These are phyloP conservation scores for Penicillium cosmopolitanum DNA, from an alignment of 495 filamentous ascomycete species.

Conservation along the genomic window DNA sequence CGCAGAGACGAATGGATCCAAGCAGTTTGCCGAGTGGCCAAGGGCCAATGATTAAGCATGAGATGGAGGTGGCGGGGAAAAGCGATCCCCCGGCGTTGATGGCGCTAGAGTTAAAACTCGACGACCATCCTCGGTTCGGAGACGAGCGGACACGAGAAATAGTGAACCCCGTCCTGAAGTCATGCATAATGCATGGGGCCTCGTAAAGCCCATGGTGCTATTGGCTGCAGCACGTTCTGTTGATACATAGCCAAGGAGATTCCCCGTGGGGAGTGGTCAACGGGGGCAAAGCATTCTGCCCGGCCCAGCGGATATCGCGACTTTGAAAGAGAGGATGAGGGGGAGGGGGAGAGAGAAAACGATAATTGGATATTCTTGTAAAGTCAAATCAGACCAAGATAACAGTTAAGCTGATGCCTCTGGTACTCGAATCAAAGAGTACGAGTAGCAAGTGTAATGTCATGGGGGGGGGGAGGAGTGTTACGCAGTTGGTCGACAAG, in stretches of 20 bases:
- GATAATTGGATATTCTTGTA: background rate
- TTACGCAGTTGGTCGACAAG: background rate
- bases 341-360: background rate
- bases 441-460: background rate
- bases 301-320: conserved; percentile 8
- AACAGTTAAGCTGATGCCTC: background rate
- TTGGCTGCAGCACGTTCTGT: conserved; percentile 9
- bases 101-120: background rate
- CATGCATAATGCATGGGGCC: background rate
- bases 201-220: conserved; percentile 4
- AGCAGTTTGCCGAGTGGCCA: conserved; percentile 1
- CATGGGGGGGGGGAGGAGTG: background rate
- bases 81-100: conserved; percentile 26
- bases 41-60: conserved; percentile 15
- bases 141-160: background rate
- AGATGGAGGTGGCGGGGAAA: conserved; percentile 28
- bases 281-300: conserved; percentile 36
- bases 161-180: background rate
- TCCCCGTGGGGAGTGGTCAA: conserved; percentile 26
- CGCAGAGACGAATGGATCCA: conserved; percentile 14
- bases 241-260: background rate
- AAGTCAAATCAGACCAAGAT: background rate
- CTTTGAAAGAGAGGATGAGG: background rate
- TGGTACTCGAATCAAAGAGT: background rate
- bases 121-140: conserved; percentile 2